Evolutionary conservation across 1,139 yeast genomes (phyloP), one percentile per base, ranked within the genome.

Genomic region (Taphrina flavorubra): DNA sequence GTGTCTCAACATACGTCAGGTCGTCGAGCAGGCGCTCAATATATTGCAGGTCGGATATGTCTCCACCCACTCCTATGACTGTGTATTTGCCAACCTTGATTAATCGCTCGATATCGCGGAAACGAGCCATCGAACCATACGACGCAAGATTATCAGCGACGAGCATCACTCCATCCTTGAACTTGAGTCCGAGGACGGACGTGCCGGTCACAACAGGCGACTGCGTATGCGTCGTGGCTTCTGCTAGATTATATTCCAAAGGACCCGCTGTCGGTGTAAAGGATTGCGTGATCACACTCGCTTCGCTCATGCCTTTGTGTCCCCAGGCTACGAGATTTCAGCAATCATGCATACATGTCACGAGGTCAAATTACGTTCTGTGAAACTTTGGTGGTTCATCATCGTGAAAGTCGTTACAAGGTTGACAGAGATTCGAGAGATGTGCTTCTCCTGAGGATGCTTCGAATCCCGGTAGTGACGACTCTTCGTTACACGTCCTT

Each of bases 181-280:
- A 95, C 79, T 92, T 94, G 80, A 92, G 84, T 7, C 96, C 96
- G 74, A 95, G 84, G 34, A 94, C 99, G 46, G 97, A 90, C 0
- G 98, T 91, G 77, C 99, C 98, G 10, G 99, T 94, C 70, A 95
- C 91, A 74, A 90, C 89, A 58, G 99, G 99, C 76, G 87, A 90
- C 78, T 91, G 97, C 4, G 99, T 92, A 78, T 90, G 88, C 3
- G 65, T 40, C 34, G 68, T 64, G 20, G 63, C 58, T 31, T 40
- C 61, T 6, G 67, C 61, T n/a, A 51, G 14, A 34, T 37, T 57
- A 1, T 31, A 34, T n/a, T 53, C 67, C 5, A 61, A 59, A 1
- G 67, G 60, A n/a, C 61, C 61, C 7, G 42, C n/a, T 36, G 67
- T 16, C 13, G 67, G 67, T 11, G 44, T 20, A 16, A 63, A 63